Evolutionary conservation across 2,329 filamentous ascomycete species (phyloP), one percentile per base, ranked within the genome.

Genomic region (Bipolaris cookei): DNA sequence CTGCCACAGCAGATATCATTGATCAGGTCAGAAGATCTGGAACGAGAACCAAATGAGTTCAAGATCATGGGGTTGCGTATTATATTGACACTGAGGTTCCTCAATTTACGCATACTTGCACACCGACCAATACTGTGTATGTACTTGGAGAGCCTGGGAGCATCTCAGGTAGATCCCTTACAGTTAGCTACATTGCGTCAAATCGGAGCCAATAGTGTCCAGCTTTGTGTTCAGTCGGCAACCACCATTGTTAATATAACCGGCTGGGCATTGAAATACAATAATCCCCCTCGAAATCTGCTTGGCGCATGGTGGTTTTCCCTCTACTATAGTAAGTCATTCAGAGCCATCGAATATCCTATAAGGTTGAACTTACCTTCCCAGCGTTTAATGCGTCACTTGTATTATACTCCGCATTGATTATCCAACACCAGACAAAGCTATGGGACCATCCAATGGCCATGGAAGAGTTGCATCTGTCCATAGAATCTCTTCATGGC

Each of bases 241-340:
- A 69, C 71, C 39, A 62, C 67, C 25, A 77, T 77, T 11, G 74
- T 79, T 39, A 63, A 71, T 20, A 67, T 75, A 18, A 66, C 74
- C 21, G 55, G 66, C 44, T 58, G 56, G 7, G 69, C 73, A 41
- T 57, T 76, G 2, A 46, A 51, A 28, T 59, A 62, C 3, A 57
- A 59, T 1, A 56, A 54, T n/a, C 48, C 58, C 51, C 57, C 53
- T 16, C 46, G 58, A 20, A 58, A 67, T 21, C 58, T 76, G 2
- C 65, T 79, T 3, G 77, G 77, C 2, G 76, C 76, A 5, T 79
- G 77, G 76, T 79, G 76, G 75, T 79, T 77, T 56, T 70, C 72
- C 18, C 62, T 79, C 7, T 79, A 79, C 54, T 79, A 79, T 57
- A 54, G 65, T 63, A 72, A 61, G 57, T 68, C 6, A 6, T 3